Conservation (phyloP, 495 filamentous ascomycete genomes). For the Tuber umbilicatum region DNA sequence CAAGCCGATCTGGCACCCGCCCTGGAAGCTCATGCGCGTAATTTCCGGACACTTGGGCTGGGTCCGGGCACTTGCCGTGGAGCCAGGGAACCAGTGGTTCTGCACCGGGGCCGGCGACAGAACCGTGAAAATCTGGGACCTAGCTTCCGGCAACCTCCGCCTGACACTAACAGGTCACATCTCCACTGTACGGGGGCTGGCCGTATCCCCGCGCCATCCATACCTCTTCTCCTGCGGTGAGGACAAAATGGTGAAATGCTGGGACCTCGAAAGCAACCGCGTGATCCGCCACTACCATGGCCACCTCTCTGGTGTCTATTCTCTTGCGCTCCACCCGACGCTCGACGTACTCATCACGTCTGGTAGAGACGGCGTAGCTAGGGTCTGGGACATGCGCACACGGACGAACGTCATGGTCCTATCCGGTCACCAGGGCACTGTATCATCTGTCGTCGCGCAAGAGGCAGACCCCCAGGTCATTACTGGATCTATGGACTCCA, state of each 20-base stretch:
- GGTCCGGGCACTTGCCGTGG: slow-evolving; percentile 85
- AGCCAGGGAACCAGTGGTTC: slow-evolving; percentile 97
- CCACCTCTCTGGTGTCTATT: slow-evolving; percentile 93
- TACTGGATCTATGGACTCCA: slow-evolving; percentile 80
- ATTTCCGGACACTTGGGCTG: slow-evolving; percentile 95
- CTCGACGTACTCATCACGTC: slow-evolving; percentile 88
- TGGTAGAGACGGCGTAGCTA: slow-evolving; percentile 84
- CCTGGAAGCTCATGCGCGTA: slow-evolving; percentile 97
- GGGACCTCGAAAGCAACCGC: slow-evolving; percentile 98
- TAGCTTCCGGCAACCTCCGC: slow-evolving; percentile 72
- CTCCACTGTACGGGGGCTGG: slow-evolving; percentile 87
- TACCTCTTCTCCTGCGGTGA: slow-evolving; percentile 98
- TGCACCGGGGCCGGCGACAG: slow-evolving; percentile 91
- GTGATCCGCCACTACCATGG: slow-evolving; percentile 98
- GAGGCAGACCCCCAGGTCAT: slow-evolving; percentile 96
- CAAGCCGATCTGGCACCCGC: slow-evolving; percentile 88
- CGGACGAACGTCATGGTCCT: slow-evolving; percentile 91
- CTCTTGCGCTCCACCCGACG: slow-evolving; percentile 81
- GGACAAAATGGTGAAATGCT: slow-evolving; percentile 99
- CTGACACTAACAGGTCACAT: slow-evolving; percentile 96
- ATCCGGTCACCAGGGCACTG: slow-evolving; percentile 78
- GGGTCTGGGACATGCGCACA: slow-evolving; percentile 99
- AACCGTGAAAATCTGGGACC: slow-evolving; percentile 98
- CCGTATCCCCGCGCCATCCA: slow-evolving; percentile 86
- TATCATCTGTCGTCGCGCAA: slow-evolving; percentile 84